These are phyloP conservation scores for Lactarius deliciosus DNA, from an alignment of 768 basidiomycete genomes.

Conservation along the genomic window DNA sequence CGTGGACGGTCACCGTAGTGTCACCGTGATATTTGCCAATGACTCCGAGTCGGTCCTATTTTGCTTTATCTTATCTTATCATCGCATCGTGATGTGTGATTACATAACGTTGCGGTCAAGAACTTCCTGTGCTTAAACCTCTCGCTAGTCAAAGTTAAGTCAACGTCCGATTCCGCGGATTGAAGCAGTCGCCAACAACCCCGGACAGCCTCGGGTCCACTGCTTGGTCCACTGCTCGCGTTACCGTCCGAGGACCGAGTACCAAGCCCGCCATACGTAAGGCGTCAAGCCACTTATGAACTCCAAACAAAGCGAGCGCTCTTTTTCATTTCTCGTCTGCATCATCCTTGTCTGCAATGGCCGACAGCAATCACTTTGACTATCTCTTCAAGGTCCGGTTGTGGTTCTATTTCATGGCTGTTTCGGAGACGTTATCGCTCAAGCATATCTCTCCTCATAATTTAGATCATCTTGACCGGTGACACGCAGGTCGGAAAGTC, in stretches of 20 bases:
- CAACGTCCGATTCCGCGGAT: background rate
- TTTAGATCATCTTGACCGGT: constrained; percentile 94
- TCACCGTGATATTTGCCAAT: background rate
- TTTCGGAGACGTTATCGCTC: background rate
- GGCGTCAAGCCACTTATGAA: background rate
- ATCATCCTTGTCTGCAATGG: background rate
- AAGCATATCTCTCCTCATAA: background rate
- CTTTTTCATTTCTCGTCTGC: background rate
- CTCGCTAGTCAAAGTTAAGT: background rate
- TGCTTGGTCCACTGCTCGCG: background rate
- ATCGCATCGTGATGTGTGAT: background rate
- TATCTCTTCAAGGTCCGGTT: constrained; percentile 92
- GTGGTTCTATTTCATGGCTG: constrained; percentile 3
- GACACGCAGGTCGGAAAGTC: constrained; percentile 99
- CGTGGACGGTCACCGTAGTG: too few species aligned
- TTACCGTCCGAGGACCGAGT: background rate
- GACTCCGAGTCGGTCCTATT: background rate
- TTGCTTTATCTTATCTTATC: background rate
- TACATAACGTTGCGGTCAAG: background rate
- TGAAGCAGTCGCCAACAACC: background rate
- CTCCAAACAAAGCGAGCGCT: background rate
- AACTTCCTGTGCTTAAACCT: too few species aligned
- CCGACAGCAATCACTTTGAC: constrained; percentile 62
- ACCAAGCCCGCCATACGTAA: background rate
- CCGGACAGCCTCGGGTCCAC: background rate